phyloP scores from a whole-genome alignment of 805 yeast species.

The Jamesozyma rosinii region DNA sequence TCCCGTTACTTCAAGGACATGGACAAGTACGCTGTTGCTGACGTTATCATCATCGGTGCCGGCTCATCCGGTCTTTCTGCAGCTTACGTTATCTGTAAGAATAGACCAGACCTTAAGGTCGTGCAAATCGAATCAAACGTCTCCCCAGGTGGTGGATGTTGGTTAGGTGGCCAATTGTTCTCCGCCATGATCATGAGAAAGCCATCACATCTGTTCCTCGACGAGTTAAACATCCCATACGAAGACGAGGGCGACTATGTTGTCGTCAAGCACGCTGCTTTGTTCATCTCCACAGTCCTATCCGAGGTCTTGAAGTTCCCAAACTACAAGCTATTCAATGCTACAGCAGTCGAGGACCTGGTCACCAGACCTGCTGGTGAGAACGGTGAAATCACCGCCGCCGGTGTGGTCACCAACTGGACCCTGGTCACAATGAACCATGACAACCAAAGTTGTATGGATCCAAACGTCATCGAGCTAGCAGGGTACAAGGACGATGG shows the following conservation, averaged over 20 bases:
- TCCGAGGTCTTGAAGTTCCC: slow-evolving; percentile 64
- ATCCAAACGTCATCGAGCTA: slow-evolving; percentile 66
- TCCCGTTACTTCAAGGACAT: slow-evolving; percentile 61
- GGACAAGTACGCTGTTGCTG: slow-evolving; percentile 67
- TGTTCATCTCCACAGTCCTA: slow-evolving; percentile 61
- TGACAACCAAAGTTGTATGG: slow-evolving; percentile 73
- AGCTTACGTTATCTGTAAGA: slow-evolving; percentile 62
- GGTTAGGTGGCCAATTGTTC: slow-evolving; percentile 70
- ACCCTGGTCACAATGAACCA: slow-evolving; percentile 69
- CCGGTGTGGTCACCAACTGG: slow-evolving; percentile 81
- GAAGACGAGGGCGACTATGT: slow-evolving; percentile 77
- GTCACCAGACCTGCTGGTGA: slow-evolving; percentile 55
- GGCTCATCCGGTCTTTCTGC: slow-evolving; percentile 72
- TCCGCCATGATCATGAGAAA: slow-evolving; percentile 74
- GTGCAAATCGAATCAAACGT: slow-evolving; percentile 67
- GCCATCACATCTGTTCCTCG: slow-evolving; percentile 63
- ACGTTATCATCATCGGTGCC: slow-evolving; percentile 67
- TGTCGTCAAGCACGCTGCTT: slow-evolving; percentile 73
- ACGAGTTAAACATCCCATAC: slow-evolving; percentile 53
- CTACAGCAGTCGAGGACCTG: slow-evolving; percentile 72
- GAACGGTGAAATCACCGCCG: slow-evolving; percentile 52
- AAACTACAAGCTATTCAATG: slow-evolving; percentile 68
- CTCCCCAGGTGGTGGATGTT: slow-evolving; percentile 75
- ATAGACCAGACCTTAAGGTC: slow-evolving; percentile 66
- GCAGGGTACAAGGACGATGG: slow-evolving; percentile 30